Evolutionary conservation across 176 grass and related monocot genomes (phyloP), one percentile per base, ranked within the genome.

Genomic region (Secale cereale): DNA sequence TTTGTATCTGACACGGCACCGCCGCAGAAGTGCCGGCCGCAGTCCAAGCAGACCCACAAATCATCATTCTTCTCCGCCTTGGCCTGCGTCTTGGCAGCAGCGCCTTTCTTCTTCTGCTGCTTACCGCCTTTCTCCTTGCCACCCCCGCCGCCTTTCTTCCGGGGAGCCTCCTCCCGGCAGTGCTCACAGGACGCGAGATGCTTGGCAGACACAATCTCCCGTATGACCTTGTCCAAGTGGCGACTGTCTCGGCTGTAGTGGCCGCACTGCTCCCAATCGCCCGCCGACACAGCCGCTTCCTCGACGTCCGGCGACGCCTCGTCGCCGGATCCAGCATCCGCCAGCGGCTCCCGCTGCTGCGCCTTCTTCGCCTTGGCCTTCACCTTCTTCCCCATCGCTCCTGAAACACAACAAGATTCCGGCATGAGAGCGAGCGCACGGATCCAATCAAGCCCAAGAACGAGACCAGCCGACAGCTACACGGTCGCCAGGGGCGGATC

Each of bases 1-100:
- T 86, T 94, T 6, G 81, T 82, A 68, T 92, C 88, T 41, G 59
- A 61, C 75, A 86, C 78, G n/a, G 41, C 90, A 22, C 93, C 97
- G 4, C 97, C 91, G 48, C 97, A 99, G 74, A 99, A 94, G 66
- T 88, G 87, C 61, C 82, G 84, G 64, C 84, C 66, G 56, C 93
- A 99, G 79, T 96, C 90, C 65, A 99, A 91, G 84, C 97, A 99
- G 28, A 96, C 90, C 97, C 97, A 99, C 20, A 86, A 74, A 9
- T 83, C 28, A 50, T 83, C 28, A 50, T 68, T 82, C 33, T 70
- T 83, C 12, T 89, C 85, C 2, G 7, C 76, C 74, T 95, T 95
- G 7, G 82, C 23, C 75, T 92, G 84, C 0, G 68, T 72, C 76
- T 87, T 90, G 65, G 82, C 59, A 26, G 79, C 40, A 14, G 74